Conservation (phyloP, 164 flowering plant genomes). For the Dillenia suffruticosa region DNA sequence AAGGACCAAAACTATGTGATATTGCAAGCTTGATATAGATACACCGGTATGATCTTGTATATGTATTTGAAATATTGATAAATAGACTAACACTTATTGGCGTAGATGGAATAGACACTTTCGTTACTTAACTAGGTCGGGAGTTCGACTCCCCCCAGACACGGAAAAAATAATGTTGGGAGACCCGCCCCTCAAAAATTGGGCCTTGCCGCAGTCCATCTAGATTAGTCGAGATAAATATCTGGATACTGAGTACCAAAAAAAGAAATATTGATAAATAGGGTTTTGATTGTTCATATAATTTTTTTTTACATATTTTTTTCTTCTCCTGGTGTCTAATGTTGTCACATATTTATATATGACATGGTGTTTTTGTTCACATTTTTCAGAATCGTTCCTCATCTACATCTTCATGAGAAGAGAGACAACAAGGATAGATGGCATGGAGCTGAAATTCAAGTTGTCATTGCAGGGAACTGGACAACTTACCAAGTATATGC, state of each 20-base stretch:
- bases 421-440: slow-evolving; percentile 62
- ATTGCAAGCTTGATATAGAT: slow-evolving; percentile 96
- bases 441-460: slow-evolving; percentile 99
- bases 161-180: no score
- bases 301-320: neutral
- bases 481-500: slow-evolving; percentile 84
- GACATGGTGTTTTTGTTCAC: neutral
- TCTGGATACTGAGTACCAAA: no score
- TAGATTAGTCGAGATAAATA: no score
- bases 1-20: slow-evolving; percentile 53
- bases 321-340: neutral
- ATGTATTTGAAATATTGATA: no score
- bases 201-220: no score
- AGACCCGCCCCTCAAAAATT: no score
- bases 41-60: slow-evolving; percentile 51
- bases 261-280: neutral
- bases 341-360: neutral
- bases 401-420: slow-evolving; percentile 89
- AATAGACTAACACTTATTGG: no score
- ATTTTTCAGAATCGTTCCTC: slow-evolving; percentile 78
- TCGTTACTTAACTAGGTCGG: no score
- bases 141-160: no score
- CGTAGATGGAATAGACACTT: no score
- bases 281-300: neutral
- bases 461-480: slow-evolving; percentile 99